Percentiles rank a stretch among this genome's conserved stretches.
These are phyloP conservation scores for Symbiotaphrina buchneri DNA, from an alignment of 495 filamentous ascomycete species.

Conservation along the genomic window DNA sequence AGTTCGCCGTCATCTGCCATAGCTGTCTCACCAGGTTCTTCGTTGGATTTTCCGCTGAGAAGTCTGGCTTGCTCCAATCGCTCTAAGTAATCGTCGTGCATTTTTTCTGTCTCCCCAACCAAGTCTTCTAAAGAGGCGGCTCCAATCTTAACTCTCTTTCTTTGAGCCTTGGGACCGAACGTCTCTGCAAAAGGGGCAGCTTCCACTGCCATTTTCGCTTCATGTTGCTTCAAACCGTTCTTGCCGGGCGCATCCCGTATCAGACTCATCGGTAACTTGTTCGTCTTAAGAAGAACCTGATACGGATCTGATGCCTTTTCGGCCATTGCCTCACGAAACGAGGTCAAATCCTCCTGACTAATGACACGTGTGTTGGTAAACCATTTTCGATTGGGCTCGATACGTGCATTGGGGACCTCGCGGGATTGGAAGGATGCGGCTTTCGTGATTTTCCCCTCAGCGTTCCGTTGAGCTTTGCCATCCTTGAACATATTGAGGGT, in stretches of 20 bases:
- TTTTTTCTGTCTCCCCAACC: conserved; percentile 50
- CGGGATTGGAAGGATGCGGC: conserved; percentile 67
- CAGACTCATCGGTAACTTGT: conserved; percentile 77
- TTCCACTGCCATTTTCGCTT: conserved; percentile 86
- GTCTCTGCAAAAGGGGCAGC: conserved; percentile 66
- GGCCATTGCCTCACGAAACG: conserved; percentile 82
- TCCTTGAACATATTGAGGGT: conserved; percentile 72
- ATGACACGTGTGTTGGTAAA: conserved; percentile 41
- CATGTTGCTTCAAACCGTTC: conserved; percentile 77
- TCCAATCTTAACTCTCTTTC: conserved; percentile 75
- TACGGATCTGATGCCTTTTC: conserved; percentile 82
- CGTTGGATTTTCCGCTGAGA: conserved; percentile 41
- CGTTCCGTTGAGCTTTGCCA: conserved; percentile 54
- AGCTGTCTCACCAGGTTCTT: conserved; percentile 5
- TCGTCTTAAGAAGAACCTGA: conserved; percentile 74
- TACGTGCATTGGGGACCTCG: conserved; percentile 58
- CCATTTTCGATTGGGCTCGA: conserved; percentile 88
- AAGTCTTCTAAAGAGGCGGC: conserved; percentile 64
- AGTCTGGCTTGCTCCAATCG: conserved; percentile 49
- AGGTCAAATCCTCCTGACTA: conserved; percentile 42
- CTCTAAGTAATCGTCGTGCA: conserved; percentile 59
- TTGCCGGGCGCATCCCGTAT: conserved; percentile 40
- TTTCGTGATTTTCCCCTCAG: conserved; percentile 51
- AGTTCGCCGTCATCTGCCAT: conserved; percentile 21
- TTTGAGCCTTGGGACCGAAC: conserved; percentile 81